phyloP scores from a whole-genome alignment of 116 monocot species.

The Phalaenopsis hybrid region DNA sequence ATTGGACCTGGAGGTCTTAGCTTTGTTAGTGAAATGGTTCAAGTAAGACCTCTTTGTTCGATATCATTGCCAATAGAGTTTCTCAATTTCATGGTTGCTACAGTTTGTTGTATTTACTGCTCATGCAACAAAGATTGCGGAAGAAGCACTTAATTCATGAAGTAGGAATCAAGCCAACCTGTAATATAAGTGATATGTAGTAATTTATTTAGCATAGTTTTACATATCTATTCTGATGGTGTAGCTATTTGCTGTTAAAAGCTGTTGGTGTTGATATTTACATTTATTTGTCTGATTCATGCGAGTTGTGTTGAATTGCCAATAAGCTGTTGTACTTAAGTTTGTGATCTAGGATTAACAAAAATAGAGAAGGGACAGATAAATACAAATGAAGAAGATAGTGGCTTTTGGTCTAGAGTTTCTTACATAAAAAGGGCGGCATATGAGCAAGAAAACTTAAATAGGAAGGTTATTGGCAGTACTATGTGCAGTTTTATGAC shows the following conservation, averaged over 20 bases:
- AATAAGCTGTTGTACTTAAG: background rate
- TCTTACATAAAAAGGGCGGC: background rate
- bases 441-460: too few species aligned
- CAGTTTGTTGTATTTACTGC: background rate
- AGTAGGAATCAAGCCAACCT: background rate
- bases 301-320: background rate
- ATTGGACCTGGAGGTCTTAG: constrained; percentile 95
- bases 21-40: constrained; percentile 99
- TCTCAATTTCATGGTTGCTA: background rate
- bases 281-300: background rate
- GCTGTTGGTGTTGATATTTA: background rate
- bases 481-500: too few species aligned
- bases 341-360: background rate
- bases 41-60: constrained; percentile 70
- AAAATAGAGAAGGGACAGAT: background rate
- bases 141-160: background rate
- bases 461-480: too few species aligned
- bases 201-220: background rate
- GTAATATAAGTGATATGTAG: background rate
- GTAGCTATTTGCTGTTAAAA: constrained; percentile 4
- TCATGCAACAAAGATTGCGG: background rate
- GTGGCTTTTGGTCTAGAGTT: background rate
- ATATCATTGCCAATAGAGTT: background rate
- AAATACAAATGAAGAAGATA: background rate
- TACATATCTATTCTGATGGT: background rate